Conservation (phyloP, 1,139 yeast genomes). For the Lodderomyces elongisporus region DNA sequence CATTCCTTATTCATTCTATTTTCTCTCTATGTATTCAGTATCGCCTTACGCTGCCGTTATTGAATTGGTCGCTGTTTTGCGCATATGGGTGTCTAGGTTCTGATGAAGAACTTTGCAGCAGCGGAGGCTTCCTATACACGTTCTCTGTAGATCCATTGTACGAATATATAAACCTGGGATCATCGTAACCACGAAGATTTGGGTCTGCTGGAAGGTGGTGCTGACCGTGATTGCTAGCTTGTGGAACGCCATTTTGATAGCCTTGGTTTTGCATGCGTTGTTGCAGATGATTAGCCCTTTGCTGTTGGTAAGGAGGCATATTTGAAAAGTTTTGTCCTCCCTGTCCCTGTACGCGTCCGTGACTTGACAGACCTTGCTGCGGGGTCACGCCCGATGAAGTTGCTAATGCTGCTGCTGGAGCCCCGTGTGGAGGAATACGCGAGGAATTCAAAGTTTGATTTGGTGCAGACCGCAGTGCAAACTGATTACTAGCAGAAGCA, state of each 20-base stretch:
- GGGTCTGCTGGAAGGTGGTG: not conserved
- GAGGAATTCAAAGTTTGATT: too few species aligned
- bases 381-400: too few species aligned
- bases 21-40: constrained; percentile 5
- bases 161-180: constrained; percentile 12
- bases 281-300: not conserved
- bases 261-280: constrained; percentile 3
- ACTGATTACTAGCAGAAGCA: too few species aligned
- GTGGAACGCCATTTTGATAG: not conserved
- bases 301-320: too few species aligned
- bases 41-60: constrained; percentile 9
- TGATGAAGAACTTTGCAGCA: constrained; percentile 3
- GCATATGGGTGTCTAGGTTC: constrained; percentile 9
- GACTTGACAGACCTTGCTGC: too few species aligned
- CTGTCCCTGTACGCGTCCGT: too few species aligned
- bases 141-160: constrained; percentile 1
- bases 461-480: too few species aligned
- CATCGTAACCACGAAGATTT: constrained; percentile 10
- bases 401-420: too few species aligned
- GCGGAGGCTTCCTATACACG: constrained; percentile 4
- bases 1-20: not conserved
- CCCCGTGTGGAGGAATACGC: too few species aligned
- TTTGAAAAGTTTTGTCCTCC: too few species aligned
- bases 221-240: too few species aligned
- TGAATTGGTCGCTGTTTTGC: constrained; percentile 6